phyloP scores from a whole-genome alignment of 352 stramenopile species.

The Lagenidium giganteum region DNA sequence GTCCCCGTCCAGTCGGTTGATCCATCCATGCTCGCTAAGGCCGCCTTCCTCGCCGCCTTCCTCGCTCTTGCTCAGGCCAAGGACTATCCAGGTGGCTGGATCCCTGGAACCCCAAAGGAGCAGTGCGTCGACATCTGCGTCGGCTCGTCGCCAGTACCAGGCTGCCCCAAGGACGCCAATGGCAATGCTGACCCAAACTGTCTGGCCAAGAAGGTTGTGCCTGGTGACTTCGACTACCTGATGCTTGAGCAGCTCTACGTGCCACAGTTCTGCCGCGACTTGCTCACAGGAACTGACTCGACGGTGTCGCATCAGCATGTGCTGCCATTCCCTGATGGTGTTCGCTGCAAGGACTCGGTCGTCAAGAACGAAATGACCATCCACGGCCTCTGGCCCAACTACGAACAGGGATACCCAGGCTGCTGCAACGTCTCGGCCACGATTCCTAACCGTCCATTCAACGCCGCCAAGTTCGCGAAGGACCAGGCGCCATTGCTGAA shows the following conservation, averaged over 20 bases:
- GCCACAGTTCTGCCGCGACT: slow-evolving; percentile 70
- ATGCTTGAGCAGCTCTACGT: slow-evolving; percentile 67
- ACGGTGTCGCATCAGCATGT: slow-evolving; percentile 82
- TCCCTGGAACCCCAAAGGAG: slow-evolving; percentile 19
- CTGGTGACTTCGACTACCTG: slow-evolving; percentile 63
- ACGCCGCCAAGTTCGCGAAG: slow-evolving; percentile 33
- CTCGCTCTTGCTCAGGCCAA: slow-evolving; percentile 10
- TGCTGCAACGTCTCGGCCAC: slow-evolving; percentile 66
- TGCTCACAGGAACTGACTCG: slow-evolving; percentile 60
- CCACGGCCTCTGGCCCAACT: slow-evolving; percentile 76
- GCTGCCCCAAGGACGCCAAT: no score
- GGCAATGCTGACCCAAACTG: slow-evolving; percentile 39
- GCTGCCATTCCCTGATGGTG: slow-evolving; percentile 50
- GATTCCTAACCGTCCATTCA: slow-evolving; percentile 52
- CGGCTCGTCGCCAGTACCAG: slow-evolving; percentile 35
- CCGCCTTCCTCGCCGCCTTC: slow-evolving; percentile 1
- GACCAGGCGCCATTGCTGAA: slow-evolving; percentile 40
- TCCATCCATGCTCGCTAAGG: no score
- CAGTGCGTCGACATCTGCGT: slow-evolving; percentile 65
- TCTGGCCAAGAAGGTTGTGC: slow-evolving; percentile 41
- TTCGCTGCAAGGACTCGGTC: slow-evolving; percentile 31
- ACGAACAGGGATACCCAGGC: slow-evolving; percentile 63
- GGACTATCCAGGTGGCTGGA: slow-evolving; percentile 54
- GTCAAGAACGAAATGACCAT: slow-evolving; percentile 59
- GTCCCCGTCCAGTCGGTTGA: no score